phyloP scores from a whole-genome alignment of 1,284 basidiomycete genomes.

The Pisolithus thermaeus region DNA sequence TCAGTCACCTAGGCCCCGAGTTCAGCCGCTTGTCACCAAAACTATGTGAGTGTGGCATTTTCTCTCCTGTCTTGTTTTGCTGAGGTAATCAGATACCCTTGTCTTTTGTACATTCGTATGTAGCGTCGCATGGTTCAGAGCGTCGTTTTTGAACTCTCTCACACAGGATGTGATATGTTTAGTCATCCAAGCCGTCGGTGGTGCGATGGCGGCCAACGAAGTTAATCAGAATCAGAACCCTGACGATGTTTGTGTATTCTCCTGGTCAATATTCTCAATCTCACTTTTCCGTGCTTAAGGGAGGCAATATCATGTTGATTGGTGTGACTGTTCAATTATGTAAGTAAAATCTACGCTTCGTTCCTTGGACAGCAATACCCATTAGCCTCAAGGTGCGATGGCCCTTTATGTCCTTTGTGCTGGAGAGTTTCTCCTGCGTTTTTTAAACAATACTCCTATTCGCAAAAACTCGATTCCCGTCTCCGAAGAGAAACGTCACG shows the following conservation, averaged over 20 bases:
- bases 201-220: slow-evolving; percentile 31
- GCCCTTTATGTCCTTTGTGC: slow-evolving; percentile 21
- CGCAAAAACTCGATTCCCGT: neutral
- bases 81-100: neutral
- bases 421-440: slow-evolving; percentile 20
- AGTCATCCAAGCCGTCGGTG: slow-evolving; percentile 40
- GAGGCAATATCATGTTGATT: slow-evolving; percentile 33
- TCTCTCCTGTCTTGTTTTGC: neutral
- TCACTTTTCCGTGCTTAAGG: slow-evolving; percentile 12
- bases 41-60: slow-evolving; percentile 18
- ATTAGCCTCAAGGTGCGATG: slow-evolving; percentile 18
- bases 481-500: slow-evolving; percentile 1
- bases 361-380: neutral
- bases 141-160: neutral
- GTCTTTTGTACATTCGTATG: neutral
- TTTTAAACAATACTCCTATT: slow-evolving; percentile 12
- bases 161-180: slow-evolving; percentile 36
- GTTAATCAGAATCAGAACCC: slow-evolving; percentile 7
- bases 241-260: slow-evolving; percentile 7
- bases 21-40: slow-evolving; percentile 33
- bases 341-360: neutral
- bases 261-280: too few relatives aligned
- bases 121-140: neutral
- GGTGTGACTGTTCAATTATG: slow-evolving; percentile 26
- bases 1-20: slow-evolving; percentile 35